Evolutionary conservation across 2,329 filamentous ascomycete species (phyloP), one percentile per base, ranked within the genome.

Genomic region (Claviceps arundinis): DNA sequence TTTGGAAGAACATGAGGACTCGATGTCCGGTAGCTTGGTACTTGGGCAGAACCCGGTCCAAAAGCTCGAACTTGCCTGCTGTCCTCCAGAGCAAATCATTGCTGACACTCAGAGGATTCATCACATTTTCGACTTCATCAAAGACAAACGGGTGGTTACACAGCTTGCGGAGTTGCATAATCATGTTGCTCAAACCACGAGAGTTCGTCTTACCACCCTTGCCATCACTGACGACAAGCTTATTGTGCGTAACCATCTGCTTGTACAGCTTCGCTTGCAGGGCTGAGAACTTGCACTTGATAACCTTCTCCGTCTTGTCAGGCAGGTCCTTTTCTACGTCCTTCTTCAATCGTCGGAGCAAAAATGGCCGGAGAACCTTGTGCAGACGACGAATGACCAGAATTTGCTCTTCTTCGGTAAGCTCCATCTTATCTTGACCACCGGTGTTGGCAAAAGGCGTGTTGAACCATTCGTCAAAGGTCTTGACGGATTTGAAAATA

Each of bases 401-500:
- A 69, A 98, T 81, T 67, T 95, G 89, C 70, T 98, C 93, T 93
- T 98, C 93, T 93, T 98, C 93, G 13, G 87, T 95, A 56, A 98
- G 76, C 65, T 97, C 91, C 87, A 98, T 98, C 75, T 93, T 95
- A 70, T 98, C 93, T 70, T 97, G 91, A 42, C 89, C 84, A 69
- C 93, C 93, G 5, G 93, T 98, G 66, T 98, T 98, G 60, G 93
- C 93, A 67, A 98, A 98, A 0, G 93, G 93, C 26, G 93, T 98
- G 66, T 97, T 98, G 81, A 98, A 98, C 93, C 93, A 98, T 68
- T 98, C 93, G 67, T 98, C 93, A 64, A 98, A 98, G 2, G 91
- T 97, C 66, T 93, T 96, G 56, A 91, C 89, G 2, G 93, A 97
- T 68, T 98, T 98, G 83, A 98, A 98, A 59, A 98, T 98, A 60